A percentile compares a stretch with the other conserved stretches of the same genome.
Conservation (phyloP, 1,284 basidiomycete species). For the Anthracocystis panici-leucophaei region DNA sequence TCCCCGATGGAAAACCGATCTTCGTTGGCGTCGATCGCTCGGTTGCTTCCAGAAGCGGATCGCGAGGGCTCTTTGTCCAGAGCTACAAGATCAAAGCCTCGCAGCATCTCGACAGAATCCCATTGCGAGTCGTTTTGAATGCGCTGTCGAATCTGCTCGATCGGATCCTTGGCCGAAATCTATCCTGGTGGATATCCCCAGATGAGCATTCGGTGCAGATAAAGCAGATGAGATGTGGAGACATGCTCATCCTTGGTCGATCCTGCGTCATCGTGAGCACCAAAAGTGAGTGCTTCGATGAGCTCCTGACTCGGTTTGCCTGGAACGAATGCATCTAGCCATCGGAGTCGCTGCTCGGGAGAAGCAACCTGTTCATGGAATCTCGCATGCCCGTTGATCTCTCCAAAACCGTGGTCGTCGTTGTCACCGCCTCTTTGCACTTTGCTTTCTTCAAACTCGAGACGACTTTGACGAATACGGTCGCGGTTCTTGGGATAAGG, state of each 20-base stretch:
- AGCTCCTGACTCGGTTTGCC: conserved; percentile 23
- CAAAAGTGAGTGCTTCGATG: conserved; percentile 17
- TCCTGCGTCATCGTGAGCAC: not conserved
- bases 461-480: conserved; percentile 26
- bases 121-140: conserved; percentile 29
- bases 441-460: conserved; percentile 23
- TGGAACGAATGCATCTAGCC: conserved; percentile 23
- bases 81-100: conserved; percentile 19
- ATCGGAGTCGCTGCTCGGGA: conserved; percentile 19
- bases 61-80: not conserved
- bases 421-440: conserved; percentile 7
- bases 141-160: conserved; percentile 15
- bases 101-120: conserved; percentile 16
- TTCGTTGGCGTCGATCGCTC: not conserved
- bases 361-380: conserved; percentile 36
- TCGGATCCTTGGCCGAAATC: conserved; percentile 24
- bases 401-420: conserved; percentile 4
- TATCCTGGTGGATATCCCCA: conserved; percentile 44
- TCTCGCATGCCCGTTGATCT: conserved; percentile 19
- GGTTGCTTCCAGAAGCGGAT: not conserved
- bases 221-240: conserved; percentile 9
- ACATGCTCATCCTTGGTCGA: not conserved
- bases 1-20: not conserved
- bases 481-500: conserved; percentile 18
- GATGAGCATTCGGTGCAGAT: conserved; percentile 28